A percentile compares a stretch with the other conserved stretches of the same genome.
These are phyloP conservation scores for Amylocystis lapponica DNA, from an alignment of 768 basidiomycete species.

Conservation along the genomic window DNA sequence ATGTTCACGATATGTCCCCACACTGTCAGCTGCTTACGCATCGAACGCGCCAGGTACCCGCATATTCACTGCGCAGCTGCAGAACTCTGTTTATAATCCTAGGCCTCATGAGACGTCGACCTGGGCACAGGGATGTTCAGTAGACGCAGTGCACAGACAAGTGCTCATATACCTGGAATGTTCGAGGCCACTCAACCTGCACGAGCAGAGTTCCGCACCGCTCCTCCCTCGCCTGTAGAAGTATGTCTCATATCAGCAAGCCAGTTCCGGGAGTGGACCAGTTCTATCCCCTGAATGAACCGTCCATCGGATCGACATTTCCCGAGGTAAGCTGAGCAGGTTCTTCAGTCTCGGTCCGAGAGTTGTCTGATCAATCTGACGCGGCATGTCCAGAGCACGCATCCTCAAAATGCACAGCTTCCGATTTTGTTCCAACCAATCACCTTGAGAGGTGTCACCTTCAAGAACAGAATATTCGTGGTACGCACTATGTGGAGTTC, in stretches of 20 bases:
- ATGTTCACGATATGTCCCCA: no score
- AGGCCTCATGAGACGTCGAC: no score
- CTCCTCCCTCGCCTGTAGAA: background rate
- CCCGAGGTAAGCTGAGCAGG: conserved; percentile 21
- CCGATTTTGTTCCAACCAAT: conserved; percentile 65
- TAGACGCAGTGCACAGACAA: no score
- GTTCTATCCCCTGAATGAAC: conserved; percentile 57
- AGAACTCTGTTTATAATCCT: no score
- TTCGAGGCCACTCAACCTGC: no score
- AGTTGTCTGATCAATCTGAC: background rate
- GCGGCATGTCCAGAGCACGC: conserved; percentile 23
- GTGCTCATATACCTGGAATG: no score
- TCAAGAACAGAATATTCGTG: conserved; percentile 75
- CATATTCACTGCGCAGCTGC: no score
- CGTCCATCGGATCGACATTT: conserved; percentile 42
- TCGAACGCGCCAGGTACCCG: no score
- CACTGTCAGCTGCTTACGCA: no score
- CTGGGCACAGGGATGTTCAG: no score
- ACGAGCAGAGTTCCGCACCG: no score
- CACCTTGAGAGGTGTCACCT: conserved; percentile 50
- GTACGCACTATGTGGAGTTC: conserved; percentile 33
- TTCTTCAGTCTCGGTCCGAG: background rate
- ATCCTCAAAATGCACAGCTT: conserved; percentile 41
- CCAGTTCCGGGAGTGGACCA: conserved; percentile 44
- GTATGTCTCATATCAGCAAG: conserved; percentile 36